Evolutionary conservation across 768 basidiomycete species (phyloP).

Genomic region (Fomitopsis pulvina): DNA sequence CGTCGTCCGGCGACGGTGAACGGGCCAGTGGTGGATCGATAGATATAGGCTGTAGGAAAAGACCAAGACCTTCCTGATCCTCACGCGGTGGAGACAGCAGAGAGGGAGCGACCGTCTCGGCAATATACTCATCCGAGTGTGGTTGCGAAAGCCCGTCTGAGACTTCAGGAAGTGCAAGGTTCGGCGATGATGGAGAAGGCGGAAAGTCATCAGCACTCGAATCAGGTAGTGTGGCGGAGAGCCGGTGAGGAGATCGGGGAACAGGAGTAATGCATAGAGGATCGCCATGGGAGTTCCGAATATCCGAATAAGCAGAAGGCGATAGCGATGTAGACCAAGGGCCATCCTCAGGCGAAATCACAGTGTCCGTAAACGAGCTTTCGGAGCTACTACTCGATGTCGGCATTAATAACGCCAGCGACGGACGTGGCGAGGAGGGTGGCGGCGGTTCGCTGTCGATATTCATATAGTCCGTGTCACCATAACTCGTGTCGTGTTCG

Average conservation of each 20-base stretch:
- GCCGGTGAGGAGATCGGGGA: slow-evolving; percentile 14
- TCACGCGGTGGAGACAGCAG: slow-evolving; percentile 9
- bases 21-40: slow-evolving; percentile 19
- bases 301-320: slow-evolving; percentile 8
- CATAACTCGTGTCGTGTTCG: background rate
- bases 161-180: slow-evolving; percentile 12
- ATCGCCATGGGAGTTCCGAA: slow-evolving; percentile 7
- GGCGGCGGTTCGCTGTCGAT: slow-evolving; percentile 3
- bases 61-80: slow-evolving; percentile 16
- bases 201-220: slow-evolving; percentile 9
- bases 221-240: slow-evolving; percentile 7
- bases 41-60: slow-evolving; percentile 18
- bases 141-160: slow-evolving; percentile 6
- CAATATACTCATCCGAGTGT: background rate
- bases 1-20: slow-evolving; percentile 21
- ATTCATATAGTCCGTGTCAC: slow-evolving; percentile 2
- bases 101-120: slow-evolving; percentile 18
- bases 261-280: slow-evolving; percentile 12
- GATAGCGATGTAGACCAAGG: slow-evolving; percentile 2
- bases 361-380: slow-evolving; percentile 9
- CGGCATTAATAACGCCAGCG: slow-evolving; percentile 5
- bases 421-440: slow-evolving; percentile 2
- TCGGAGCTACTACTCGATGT: slow-evolving; percentile 12
- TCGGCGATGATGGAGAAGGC: slow-evolving; percentile 14
- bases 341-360: slow-evolving; percentile 15